These are phyloP conservation scores for Candida buenavistaensis DNA, from an alignment of 1,139 yeast species.

Conservation along the genomic window DNA sequence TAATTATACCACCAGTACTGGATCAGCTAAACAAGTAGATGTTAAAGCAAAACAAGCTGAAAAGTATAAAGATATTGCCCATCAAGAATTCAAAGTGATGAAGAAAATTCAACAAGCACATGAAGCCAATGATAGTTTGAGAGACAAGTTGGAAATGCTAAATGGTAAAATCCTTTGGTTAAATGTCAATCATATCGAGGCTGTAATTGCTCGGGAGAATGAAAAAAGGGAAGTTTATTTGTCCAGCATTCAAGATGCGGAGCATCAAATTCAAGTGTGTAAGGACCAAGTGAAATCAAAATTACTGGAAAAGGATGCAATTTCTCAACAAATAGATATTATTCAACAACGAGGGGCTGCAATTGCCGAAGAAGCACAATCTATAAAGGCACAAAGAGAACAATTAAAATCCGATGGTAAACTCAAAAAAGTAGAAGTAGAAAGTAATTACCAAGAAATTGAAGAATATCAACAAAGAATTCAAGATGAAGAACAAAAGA, in stretches of 20 bases:
- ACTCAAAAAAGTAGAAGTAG: too few species aligned
- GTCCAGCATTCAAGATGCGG: constrained; percentile 21
- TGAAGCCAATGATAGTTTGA: constrained; percentile 42
- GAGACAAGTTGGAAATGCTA: constrained; percentile 42
- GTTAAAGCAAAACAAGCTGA: constrained; percentile 36
- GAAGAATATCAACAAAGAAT: constrained; percentile 24
- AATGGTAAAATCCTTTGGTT: constrained; percentile 71
- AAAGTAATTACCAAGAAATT: constrained; percentile 12
- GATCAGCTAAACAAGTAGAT: constrained; percentile 39
- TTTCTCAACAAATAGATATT: constrained; percentile 19
- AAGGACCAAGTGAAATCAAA: constrained; percentile 12
- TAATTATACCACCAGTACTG: constrained; percentile 48
- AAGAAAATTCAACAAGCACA: constrained; percentile 38
- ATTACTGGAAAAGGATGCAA: constrained; percentile 16
- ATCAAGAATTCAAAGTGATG: too few species aligned
- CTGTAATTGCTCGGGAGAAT: constrained; percentile 21
- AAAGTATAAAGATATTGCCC: constrained; percentile 37
- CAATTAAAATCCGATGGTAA: too few species aligned
- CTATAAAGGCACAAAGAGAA: too few species aligned
- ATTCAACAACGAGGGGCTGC: too few species aligned
- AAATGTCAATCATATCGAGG: constrained; percentile 44
- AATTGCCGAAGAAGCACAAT: too few species aligned
- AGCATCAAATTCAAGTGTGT: constrained; percentile 13
- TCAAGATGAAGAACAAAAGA: constrained; percentile 23
- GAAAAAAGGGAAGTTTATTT: constrained; percentile 18